Conservation (phyloP, 805 yeast species). For the Candida silvicultrix region DNA sequence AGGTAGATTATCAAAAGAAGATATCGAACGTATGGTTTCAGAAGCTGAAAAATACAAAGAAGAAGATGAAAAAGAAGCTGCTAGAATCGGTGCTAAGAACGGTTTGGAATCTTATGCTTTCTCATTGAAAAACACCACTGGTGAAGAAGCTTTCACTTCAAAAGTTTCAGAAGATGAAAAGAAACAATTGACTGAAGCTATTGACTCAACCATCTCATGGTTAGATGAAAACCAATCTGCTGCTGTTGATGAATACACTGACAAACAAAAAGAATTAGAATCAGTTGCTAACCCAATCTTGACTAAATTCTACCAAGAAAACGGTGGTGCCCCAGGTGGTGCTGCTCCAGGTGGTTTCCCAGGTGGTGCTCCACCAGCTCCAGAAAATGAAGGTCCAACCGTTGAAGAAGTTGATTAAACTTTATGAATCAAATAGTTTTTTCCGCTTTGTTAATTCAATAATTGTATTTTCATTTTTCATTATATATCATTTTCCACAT, state of each 20-base stretch:
- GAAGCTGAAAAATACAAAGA: constrained; percentile 98
- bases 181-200: constrained; percentile 67
- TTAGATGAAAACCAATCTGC: constrained; percentile 92
- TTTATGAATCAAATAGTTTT: not conserved
- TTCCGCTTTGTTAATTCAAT: not conserved
- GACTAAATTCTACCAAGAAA: constrained; percentile 94
- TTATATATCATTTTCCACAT: not conserved
- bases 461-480: not conserved
- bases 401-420: constrained; percentile 74
- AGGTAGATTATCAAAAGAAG: constrained; percentile 97
- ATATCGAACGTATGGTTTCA: constrained; percentile 94
- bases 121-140: constrained; percentile 79
- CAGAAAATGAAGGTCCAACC: constrained; percentile 53
- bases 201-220: constrained; percentile 85
- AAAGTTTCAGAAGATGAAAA: constrained; percentile 68
- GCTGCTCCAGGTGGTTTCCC: constrained; percentile 49
- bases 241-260: constrained; percentile 84
- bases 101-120: constrained; percentile 93
- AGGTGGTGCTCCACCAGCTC: constrained; percentile 47
- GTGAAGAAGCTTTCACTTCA: constrained; percentile 73
- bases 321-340: constrained; percentile 80
- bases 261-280: constrained; percentile 94
- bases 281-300: constrained; percentile 93
- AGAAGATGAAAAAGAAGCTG: constrained; percentile 92
- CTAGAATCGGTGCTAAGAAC: constrained; percentile 91